Evolutionary conservation across 2,329 filamentous ascomycete genomes (phyloP), one percentile per base, ranked within the genome.

Genomic region (Thyridium curvatum): DNA sequence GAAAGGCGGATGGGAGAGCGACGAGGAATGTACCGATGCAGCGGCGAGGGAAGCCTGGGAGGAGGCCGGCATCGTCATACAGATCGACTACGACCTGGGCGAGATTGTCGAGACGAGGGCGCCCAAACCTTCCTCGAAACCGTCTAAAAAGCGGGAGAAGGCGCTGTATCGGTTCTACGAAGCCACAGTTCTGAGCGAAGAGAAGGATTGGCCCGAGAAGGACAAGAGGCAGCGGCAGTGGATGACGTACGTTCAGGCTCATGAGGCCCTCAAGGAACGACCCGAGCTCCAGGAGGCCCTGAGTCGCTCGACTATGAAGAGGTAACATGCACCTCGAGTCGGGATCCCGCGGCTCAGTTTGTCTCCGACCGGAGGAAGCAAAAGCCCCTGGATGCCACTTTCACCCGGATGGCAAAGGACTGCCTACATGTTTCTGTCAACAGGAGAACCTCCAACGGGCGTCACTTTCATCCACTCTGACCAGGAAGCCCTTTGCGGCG

Each of bases 1-100:
- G 44, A 98, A 98, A 62, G 93, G 93, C 57, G 93, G 93, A 44
- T 98, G 93, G 90, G 93, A 98, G 64, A 84, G 81, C 28, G 93
- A 98, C 63, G 93, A 98, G 66, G 78, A 82, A 45, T 93, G 86
- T 46, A 79, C 84, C 45, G 78, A 91, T 59, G 86, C 93, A 41
- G 93, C 93, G 40, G 65, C 84, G 71, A 71, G 93, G 50, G 93
- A 98, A 64, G 93, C 93, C 44, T 97, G 93, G 93, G 93, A 97
- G 68, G 93, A 97, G 68, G 93, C 90, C 32, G 93, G 93, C 54
- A 94, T 97, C 55, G 73, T 85, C 53, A 86, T 91, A 62, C 83
- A 78, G 42, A 82, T 96, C 61, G 82, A 84, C 52, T 84, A 83
- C 59, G 88, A 95, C 61, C 75, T 98, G 37, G 90, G 90, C 47